Evolutionary conservation across 192 early-diverging fungal species (phyloP).

Genomic region (Dimargaris cristalligena): DNA sequence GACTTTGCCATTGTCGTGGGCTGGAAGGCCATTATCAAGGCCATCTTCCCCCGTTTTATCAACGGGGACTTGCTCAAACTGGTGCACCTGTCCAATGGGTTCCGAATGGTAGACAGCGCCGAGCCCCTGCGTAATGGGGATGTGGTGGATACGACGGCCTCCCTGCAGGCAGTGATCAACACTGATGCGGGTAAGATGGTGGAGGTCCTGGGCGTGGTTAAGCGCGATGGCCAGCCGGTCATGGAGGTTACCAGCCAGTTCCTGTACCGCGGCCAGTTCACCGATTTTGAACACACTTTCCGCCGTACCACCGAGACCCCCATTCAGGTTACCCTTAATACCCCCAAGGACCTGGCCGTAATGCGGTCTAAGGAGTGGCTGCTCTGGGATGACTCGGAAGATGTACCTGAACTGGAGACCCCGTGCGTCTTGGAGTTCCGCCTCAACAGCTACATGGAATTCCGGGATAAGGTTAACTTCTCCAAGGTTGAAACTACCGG

Average conservation of each 20-base stretch:
- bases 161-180: constrained; percentile 73
- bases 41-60: constrained; percentile 81
- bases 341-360: constrained; percentile 76
- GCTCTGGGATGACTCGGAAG: constrained; percentile 42
- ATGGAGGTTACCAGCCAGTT: constrained; percentile 80
- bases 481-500: constrained; percentile 57
- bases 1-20: constrained; percentile 90
- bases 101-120: constrained; percentile 60
- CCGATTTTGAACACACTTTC: constrained; percentile 80
- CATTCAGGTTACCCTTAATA: constrained; percentile 45
- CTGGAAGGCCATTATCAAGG: constrained; percentile 82
- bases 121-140: constrained; percentile 66
- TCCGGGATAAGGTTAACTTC: constrained; percentile 44
- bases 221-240: constrained; percentile 52
- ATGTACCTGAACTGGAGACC: constrained; percentile 33
- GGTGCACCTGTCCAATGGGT: constrained; percentile 89
- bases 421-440: constrained; percentile 59
- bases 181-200: constrained; percentile 83
- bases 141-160: constrained; percentile 62
- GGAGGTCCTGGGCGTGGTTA: constrained; percentile 67
- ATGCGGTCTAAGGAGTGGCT: constrained; percentile 84
- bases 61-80: constrained; percentile 83
- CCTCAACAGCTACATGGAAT: constrained; percentile 45
- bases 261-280: constrained; percentile 81
- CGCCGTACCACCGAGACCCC: constrained; percentile 68